Evolutionary conservation across 192 early-diverging fungal genomes (phyloP), one percentile per base, ranked within the genome.

Genomic region (Diversispora eburnea): DNA sequence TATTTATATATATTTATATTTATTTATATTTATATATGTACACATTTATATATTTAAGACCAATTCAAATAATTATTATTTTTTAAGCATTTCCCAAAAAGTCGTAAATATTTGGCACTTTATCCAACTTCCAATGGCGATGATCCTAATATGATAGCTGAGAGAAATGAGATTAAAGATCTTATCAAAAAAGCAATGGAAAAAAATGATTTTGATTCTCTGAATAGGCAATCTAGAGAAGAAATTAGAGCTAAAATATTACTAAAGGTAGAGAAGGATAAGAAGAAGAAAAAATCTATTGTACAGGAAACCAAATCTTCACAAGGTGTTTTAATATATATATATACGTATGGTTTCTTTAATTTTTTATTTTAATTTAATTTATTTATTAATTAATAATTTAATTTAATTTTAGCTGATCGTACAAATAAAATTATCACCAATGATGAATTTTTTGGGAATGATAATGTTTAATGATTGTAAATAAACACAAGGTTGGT

Each of bases 11-110:
- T 54, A 54, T 17, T 4, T 13, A 54, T 54, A 13, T 54, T 54
- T 17, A 17, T 17, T 54, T 54, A 54, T 54, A 17, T 10, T 17
- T 17, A 10, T 4, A 17, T 54, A 54, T 54, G 3, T 54, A 4
- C 51, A 54, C 25, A 33, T 33, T 33, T 33, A 56, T 19, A 19
- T 56, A 19, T 56, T 56, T 20, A 8, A 5, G 20, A n/a, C 55
- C 55, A 56, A 8, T 56, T 56, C 15, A 19, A 56, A 56, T 20
- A 19, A 17, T 55, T 13, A 17, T 8, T 15, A 19, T 81, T 73
- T 42, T 52, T 78, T 46, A 70, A 82, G 72, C 72, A 85, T 73
- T 85, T 70, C 69, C 84, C 84, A 19, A 83, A 77, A 39, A 77
- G 77, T 8, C 51, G 73, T 8, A 81, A 79, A 57, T 85, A 85